Evolutionary conservation across 2,329 filamentous ascomycete genomes (phyloP).

Genomic region (Acephala macrosclerotiorum): DNA sequence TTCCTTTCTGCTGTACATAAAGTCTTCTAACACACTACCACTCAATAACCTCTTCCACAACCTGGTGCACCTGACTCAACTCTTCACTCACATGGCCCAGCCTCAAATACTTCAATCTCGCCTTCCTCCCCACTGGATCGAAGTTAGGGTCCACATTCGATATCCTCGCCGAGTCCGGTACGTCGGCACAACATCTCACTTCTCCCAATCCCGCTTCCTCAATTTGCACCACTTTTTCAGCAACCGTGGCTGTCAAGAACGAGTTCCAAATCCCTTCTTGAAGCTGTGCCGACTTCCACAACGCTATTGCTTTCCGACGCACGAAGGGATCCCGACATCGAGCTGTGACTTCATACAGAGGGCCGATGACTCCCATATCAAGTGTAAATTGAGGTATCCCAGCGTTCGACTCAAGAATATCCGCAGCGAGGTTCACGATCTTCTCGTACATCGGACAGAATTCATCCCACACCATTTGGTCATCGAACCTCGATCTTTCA

Average conservation of each 20-base stretch:
- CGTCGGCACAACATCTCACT: slow-evolving; percentile 24
- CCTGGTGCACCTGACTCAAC: slow-evolving; percentile 11
- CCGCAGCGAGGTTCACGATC: slow-evolving; percentile 59
- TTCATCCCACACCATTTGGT: slow-evolving; percentile 59
- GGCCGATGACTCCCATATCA: slow-evolving; percentile 68
- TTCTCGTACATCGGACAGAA: slow-evolving; percentile 58
- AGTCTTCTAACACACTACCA: slow-evolving; percentile 8
- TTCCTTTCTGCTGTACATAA: neutral
- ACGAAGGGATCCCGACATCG: slow-evolving; percentile 65
- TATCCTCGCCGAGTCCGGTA: slow-evolving; percentile 29
- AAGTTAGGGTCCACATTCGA: neutral
- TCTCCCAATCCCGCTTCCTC: slow-evolving; percentile 31
- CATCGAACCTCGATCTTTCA: slow-evolving; percentile 13
- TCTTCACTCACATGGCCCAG: too few relatives aligned
- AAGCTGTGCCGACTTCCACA: slow-evolving; percentile 60
- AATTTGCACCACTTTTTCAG: slow-evolving; percentile 33
- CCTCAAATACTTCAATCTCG: neutral
- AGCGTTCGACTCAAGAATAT: slow-evolving; percentile 17
- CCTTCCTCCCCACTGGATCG: slow-evolving; percentile 1
- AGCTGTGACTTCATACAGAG: slow-evolving; percentile 68
- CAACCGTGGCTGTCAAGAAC: slow-evolving; percentile 28
- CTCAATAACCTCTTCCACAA: slow-evolving; percentile 7
- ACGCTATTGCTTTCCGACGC: slow-evolving; percentile 65
- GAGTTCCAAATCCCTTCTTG: slow-evolving; percentile 69
- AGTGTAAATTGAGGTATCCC: slow-evolving; percentile 56